Evolutionary conservation across 2,329 filamentous ascomycete genomes (phyloP), one percentile per base, ranked within the genome.

Genomic region (Diaporthe humulicola): DNA sequence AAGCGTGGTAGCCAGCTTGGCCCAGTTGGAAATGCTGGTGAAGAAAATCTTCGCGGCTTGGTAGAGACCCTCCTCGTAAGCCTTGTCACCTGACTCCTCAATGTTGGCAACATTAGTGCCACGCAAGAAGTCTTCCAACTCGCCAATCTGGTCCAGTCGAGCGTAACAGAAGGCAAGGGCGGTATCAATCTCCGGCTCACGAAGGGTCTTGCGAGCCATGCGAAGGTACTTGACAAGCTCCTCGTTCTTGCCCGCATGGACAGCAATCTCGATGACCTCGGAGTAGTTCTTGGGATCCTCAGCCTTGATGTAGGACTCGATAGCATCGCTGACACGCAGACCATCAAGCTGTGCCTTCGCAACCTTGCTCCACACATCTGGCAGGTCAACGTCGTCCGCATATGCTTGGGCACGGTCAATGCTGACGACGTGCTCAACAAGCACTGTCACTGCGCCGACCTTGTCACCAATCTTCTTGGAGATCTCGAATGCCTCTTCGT

Each of bases 1-100:
- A 76, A 98, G 91, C 15, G 97, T 99, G 15, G 97, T 98, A 19
- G 97, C 96, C 80, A 99, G 92, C 89, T 99, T 99, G 73, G 96
- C 96, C 97, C 97, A 99, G 90, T 99, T 99, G 72, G 97, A 99
- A 83, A 99, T 98, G 87, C 95, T 98, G 73, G 92, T 95, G 88
- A 93, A 99, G 90, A 98, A 99, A 82, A 99, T 98, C 91, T 99
- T 99, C 78, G 97, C 95, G 57, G 97, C 97, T 88, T 98, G 94
- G 81, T 97, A 96, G 81, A 95, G 93, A 76, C 96, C 96, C 86
- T 99, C 97, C 77, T 93, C 94, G 79, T 98, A 98, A 30, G 97
- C 96, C 89, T 98, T 98, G 89, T 99, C 97, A 88, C 97, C 97
- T 75, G 95, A 98, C 79, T 97, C 94, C 83, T 99, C 97, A 71